These are phyloP conservation scores for Lactifluus hygrophoroides DNA, from an alignment of 768 basidiomycete genomes.

Conservation along the genomic window DNA sequence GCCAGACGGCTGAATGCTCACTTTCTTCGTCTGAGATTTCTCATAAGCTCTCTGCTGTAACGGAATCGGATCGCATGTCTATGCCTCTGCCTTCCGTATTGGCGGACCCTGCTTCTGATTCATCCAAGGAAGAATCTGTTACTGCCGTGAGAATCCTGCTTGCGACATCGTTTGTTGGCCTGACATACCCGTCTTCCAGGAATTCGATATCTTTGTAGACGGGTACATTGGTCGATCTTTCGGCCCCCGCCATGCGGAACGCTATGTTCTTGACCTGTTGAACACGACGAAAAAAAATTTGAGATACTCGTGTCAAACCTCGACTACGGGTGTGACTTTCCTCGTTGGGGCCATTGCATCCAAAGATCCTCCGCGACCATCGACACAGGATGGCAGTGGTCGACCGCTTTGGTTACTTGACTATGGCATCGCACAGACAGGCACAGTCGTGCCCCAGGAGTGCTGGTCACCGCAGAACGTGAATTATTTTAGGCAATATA, in stretches of 20 bases:
- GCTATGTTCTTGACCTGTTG: constrained; percentile 1
- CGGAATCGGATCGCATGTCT: too few relatives aligned
- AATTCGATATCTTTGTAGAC: not conserved
- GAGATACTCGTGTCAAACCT: not conserved
- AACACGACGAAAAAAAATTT: not conserved
- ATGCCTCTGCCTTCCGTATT: too few relatives aligned
- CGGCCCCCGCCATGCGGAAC: not conserved
- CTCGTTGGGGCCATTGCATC: not conserved
- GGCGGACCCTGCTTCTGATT: too few relatives aligned
- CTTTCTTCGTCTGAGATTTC: too few relatives aligned
- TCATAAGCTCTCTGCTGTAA: too few relatives aligned
- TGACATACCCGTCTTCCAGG: not conserved
- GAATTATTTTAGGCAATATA: not conserved
- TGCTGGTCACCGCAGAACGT: not conserved
- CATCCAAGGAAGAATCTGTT: too few relatives aligned
- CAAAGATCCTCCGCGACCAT: not conserved
- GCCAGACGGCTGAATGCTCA: too few relatives aligned
- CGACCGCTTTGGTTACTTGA: constrained; percentile 1
- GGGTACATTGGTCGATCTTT: constrained; percentile 5
- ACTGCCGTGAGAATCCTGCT: not conserved
- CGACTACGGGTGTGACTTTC: not conserved
- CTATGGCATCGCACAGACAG: not conserved
- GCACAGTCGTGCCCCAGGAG: constrained; percentile 11
- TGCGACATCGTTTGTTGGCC: not conserved
- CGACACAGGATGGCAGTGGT: not conserved